Base-by-base conservation (phyloP, 345 rosid genomes). In the Acer saccharum region DNA sequence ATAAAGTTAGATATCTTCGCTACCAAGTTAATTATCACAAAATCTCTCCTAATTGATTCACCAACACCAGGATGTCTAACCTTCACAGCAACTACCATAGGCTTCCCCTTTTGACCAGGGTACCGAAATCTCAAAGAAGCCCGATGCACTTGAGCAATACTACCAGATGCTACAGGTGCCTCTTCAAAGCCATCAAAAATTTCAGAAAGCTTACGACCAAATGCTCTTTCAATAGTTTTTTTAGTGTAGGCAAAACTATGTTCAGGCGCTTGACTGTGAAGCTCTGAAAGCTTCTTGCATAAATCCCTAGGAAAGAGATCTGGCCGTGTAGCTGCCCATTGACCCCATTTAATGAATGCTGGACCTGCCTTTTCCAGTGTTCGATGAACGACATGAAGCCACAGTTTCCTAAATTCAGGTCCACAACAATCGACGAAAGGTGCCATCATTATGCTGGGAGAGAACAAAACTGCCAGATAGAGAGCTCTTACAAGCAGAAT, bases 1-100 rank as follows among this genome's bases (percentile, higher is more conserved):
- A 94, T 69, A 71, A 84, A 85, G 8, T 76, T 90, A 6, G 97
- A 94, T 21, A 87, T 50, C 84, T 86, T 97, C 3, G 97, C 98
- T 11, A 78, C 92, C 17, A 85, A 64, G 86, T 94, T 97, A 66
- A 94, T 94, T 27, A 97, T 90, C 72, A 82, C 82, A 78, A 97
- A 97, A 82, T 97, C 99, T 84, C 96, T 88, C 65, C 88, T 88
- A 83, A 94, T 97, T 14, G 96, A 91, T 65, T 97, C 95, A 32
- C 98, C 98, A 54, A 94, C 99, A 77, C 88, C 94, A 27, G 98
- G 99, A 88, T 97, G 99, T 80, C 99, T 91, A 82, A 94, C 99
- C 88, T 97, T 97, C 6, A 97, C 98, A 63, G 99, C 98, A 75
- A 97, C 99, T 72, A 85, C 87, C 35, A 87, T 86, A 11, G 97